These are phyloP conservation scores for Microbotryomycetes sp. DNA, from an alignment of 1,284 basidiomycete species.

Conservation along the genomic window DNA sequence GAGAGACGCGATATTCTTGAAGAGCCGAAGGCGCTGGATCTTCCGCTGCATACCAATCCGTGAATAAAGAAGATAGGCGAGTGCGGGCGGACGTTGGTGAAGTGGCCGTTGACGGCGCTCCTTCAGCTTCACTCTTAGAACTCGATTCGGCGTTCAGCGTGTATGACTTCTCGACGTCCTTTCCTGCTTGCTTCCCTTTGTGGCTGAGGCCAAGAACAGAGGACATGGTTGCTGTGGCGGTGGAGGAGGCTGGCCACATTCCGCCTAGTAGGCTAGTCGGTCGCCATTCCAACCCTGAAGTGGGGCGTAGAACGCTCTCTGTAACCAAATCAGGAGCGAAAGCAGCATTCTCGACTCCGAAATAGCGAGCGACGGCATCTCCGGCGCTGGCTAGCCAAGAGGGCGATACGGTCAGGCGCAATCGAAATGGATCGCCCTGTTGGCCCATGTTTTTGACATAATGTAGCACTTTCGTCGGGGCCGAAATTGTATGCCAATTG, in stretches of 20 bases:
- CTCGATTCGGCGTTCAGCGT: slow-evolving; percentile 25
- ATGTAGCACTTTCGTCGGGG: slow-evolving; percentile 8
- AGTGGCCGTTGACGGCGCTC: not conserved
- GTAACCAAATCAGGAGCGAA: too few species aligned
- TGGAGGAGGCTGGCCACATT: not conserved
- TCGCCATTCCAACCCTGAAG: not conserved
- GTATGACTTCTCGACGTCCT: slow-evolving; percentile 19
- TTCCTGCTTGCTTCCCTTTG: not conserved
- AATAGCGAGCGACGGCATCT: not conserved
- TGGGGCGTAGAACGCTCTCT: too few species aligned
- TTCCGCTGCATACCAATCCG: slow-evolving; percentile 24
- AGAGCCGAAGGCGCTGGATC: not conserved
- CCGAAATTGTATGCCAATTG: slow-evolving; percentile 2
- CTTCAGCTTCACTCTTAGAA: slow-evolving; percentile 1
- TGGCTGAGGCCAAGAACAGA: not conserved
- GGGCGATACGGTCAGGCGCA: slow-evolving; percentile 37
- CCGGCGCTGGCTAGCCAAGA: slow-evolving; percentile 39
- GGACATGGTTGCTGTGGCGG: slow-evolving; percentile 1
- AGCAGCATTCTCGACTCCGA: not conserved
- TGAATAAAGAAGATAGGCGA: slow-evolving; percentile 33
- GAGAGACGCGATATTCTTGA: not conserved
- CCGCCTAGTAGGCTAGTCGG: not conserved
- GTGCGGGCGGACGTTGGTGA: not conserved
- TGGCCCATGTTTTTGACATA: slow-evolving; percentile 1
- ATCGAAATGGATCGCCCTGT: not conserved